Conservation (phyloP, 2,329 filamentous ascomycete genomes). For the Scedosporium apiospermum region DNA sequence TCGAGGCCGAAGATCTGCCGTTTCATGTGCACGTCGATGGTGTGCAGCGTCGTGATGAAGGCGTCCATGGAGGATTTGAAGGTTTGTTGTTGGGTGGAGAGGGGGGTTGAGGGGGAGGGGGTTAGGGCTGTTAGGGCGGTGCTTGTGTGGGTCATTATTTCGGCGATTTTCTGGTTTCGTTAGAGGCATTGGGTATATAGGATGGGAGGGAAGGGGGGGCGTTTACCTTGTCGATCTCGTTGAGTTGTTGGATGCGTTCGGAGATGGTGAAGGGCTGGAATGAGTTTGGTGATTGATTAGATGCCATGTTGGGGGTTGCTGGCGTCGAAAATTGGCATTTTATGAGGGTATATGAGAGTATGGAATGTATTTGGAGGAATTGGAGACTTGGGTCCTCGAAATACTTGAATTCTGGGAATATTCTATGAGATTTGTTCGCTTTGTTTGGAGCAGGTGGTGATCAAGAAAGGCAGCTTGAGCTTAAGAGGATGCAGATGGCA, state of each 20-base stretch:
- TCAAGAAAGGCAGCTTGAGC: background rate
- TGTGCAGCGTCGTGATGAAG: constrained; percentile 66
- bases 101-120: constrained; percentile 22
- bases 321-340: background rate
- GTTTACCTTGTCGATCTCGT: constrained; percentile 61
- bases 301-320: background rate
- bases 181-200: background rate
- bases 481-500: background rate
- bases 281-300: constrained; percentile 16
- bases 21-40: constrained; percentile 64
- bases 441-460: background rate
- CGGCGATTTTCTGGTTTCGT: constrained; percentile 19
- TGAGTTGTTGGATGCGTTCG: constrained; percentile 73
- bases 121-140: constrained; percentile 35
- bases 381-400: background rate
- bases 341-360: background rate
- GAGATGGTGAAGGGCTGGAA: constrained; percentile 55
- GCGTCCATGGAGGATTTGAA: constrained; percentile 52
- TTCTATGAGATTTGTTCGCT: background rate
- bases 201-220: background rate
- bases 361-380: background rate
- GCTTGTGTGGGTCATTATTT: constrained; percentile 34
- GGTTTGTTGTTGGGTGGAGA: constrained; percentile 40
- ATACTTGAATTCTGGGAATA: background rate
- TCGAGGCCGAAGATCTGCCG: constrained; percentile 65